Base-by-base conservation (phyloP, 495 filamentous ascomycete species). In the Penicillium malachiteum region DNA sequence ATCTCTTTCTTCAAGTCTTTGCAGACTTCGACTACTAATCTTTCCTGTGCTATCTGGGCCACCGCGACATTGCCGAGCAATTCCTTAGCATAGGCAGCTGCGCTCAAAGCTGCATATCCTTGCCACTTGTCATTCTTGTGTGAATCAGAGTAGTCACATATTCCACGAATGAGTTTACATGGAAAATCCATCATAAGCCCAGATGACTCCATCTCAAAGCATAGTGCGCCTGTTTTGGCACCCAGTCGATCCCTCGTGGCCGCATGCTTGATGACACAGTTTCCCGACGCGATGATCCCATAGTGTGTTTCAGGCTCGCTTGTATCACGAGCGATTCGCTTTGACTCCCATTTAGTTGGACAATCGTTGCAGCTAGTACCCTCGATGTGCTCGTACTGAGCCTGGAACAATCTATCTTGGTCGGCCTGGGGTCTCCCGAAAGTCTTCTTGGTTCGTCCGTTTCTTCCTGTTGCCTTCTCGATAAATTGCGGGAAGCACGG, bases 61-160 rank as follows among this genome's bases (percentile, higher is more conserved):
- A 13, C n/a, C n/a, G 35, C n/a, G 35, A 31, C 12, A 37, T 14
- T 16, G 3, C 31, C 11, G 13, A 55, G 37, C 17, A 48, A 6
- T 18, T 48, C 43, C 14, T 55, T 55, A 13, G 44, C 35, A 34
- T 16, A 55, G 17, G 44, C 52, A 5, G 65, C 67, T n/a, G 67
- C 62, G 0, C 47, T 53, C 12, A 57, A 54, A 12, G 65, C 67
- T 1, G 65, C 67, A 50, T 68, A 66, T 26, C 34, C 35, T 42
- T 70, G 65, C 67, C 63, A 70, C 5, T 41, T 34, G 14, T 66
- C 55, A 26, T 68, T 62, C 48, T 68, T 70, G 31, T 60, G 60
- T 11, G 62, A 60, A 45, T 70, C 67, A 8, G 61, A 31, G 50
- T 66, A 68, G 41, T 70, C 65, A 34, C 62, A 66, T 10, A 70